Conservation (phyloP, 129 eudicot species). For the Lonicera japonica region DNA sequence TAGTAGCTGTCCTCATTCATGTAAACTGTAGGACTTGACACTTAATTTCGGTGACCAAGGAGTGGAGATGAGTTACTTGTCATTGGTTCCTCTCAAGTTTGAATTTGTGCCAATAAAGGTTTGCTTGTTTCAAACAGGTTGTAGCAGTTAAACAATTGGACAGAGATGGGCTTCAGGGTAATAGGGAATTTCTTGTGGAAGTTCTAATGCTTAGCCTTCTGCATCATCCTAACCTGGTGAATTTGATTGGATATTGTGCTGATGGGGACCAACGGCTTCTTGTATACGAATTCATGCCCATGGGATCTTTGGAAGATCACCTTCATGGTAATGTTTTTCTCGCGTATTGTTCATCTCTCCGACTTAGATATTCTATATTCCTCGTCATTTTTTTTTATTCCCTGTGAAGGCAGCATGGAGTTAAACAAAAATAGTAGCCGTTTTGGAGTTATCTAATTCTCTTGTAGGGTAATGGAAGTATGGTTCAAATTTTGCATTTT, state of each 20-base stretch:
- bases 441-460: no score
- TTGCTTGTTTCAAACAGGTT: constrained; percentile 32
- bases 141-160: constrained; percentile 94
- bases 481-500: no score
- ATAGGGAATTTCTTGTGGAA: constrained; percentile 93
- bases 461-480: no score
- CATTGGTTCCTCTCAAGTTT: no score
- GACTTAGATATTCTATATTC: background rate
- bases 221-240: constrained; percentile 83
- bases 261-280: constrained; percentile 98
- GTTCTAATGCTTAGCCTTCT: constrained; percentile 98
- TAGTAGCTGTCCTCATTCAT: no score
- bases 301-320: constrained; percentile 95
- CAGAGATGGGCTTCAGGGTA: constrained; percentile 96
- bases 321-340: constrained; percentile 63
- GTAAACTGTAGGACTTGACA: no score
- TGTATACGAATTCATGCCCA: constrained; percentile 88
- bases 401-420: no score
- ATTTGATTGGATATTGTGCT: constrained; percentile 85
- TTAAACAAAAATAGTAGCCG: no score
- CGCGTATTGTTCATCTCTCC: background rate
- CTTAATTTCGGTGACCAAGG: no score
- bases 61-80: no score
- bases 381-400: no score
- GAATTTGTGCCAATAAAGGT: no score